Base-by-base conservation (phyloP, 75 land plant species). In the Adiantum capillusveneris region DNA sequence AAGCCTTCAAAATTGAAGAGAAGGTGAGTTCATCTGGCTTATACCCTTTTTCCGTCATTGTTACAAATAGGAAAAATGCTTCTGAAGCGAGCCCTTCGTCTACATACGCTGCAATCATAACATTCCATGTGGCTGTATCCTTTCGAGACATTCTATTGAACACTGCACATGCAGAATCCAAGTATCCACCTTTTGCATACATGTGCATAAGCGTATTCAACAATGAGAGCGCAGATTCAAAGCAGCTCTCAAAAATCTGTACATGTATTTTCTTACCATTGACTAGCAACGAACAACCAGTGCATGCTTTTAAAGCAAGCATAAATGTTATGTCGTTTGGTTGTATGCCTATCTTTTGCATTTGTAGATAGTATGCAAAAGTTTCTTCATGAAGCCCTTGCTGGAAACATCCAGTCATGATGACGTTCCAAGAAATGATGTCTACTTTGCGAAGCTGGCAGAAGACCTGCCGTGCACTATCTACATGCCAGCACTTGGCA, bases 381-480 rank as follows among this genome's bases (percentile, higher is more conserved):
- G 50, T 21, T 46, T 46, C 14, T 18, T 46, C 50, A 46, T 21
- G 14, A 6, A 46, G 50, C 50, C 50, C 50, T n/a, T 46, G 50
- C 2, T n/a, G 14, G 14, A 46, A 14, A 55, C 25, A 55, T 28
- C 31, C 57, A 18, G 57, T 55, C 57, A 55, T 30, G 24, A 55
- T 55, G 2, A 81, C 66, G 71, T 76, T 84, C 81, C 84, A 84
- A 0, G 81, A 71, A 18, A 72, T 75, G 28, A 71, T 13, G 57
- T 81, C 69, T 0, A 58, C 66, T 14, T 36, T 56, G 20, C 61
- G 45, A 18, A 78, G 68, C 19, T 49, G 48, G 27, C 61, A 9
- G 60, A 82, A 78, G 14, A 54, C 57, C 1, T 12, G 60, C 19
- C 43, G 65, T 29, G 81, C 72, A 61, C 14, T 52, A 34, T 61